Evolutionary conservation across 2,329 filamentous ascomycete genomes (phyloP), one percentile per base, ranked within the genome.

Genomic region (Exophiala lecanii-corni): DNA sequence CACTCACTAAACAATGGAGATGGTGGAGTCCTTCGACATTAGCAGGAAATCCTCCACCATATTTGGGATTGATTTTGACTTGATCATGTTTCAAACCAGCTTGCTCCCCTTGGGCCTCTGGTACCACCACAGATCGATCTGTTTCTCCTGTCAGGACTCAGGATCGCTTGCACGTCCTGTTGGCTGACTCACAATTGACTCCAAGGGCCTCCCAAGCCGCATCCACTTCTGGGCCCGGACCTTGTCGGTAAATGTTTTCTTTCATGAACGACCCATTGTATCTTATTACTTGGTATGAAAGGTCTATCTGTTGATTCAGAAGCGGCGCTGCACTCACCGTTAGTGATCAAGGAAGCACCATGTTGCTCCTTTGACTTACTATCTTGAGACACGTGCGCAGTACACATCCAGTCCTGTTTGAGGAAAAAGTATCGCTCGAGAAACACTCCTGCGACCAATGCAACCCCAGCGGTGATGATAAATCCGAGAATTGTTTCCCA

Each of bases 251-350:
- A 12, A 74, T 59, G 18, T 72, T 73, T 50, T 78, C 70, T 0
- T 75, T 62, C 41, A 79, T 53, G 15, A 82, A 75, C 0, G 72
- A 73, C 0, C 77, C 78, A 47, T 82, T 78, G 58, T 79, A 82
- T 2, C 51, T 51, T 38, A 68, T 57, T 1, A 56, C 55, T 9
- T 63, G 58, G 56, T 71, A 74, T 9, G 58, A 55, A 3, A 73
- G 61, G 17, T 35, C 33, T 6, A 35, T 35, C 16, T 35, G 33
- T 18, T 35, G 7, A 26, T 26, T 26, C 13, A 35, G 33, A 17
- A 35, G 33, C 12, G 33, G 33, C 16, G 33, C 33, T 35, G 16
- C 16, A 9, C 7, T 20, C 5, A 13, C 5, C 5, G 30, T 32
- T 16, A 32, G 30, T 16, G 17, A 13, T n/a, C n/a, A n/a, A n/a